Base-by-base conservation (phyloP, 345 rosid genomes). In the Carallia brachiata region DNA sequence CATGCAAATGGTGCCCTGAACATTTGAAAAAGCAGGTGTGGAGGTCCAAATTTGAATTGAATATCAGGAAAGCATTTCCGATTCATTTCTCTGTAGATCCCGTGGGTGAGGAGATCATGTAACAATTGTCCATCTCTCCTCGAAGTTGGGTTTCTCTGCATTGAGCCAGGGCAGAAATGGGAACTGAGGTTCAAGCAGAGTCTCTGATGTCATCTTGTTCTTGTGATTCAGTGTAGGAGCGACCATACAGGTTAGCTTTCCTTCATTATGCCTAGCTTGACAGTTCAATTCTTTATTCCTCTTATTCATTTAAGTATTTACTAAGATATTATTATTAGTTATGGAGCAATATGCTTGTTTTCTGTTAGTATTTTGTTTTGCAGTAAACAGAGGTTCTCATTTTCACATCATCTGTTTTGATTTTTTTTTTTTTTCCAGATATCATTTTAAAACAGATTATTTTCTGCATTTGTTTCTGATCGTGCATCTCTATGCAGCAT, bases 51-150 rank as follows among this genome's bases (percentile, higher is more conserved):
- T 86, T 94, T 56, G 82, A 82, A 77, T 79, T 74, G 17, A 79
- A 87, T 66, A 70, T 80, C 67, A 76, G 61, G 78, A 88, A 78
- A 77, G 59, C 78, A 8, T 71, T 85, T 76, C 67, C 78, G 12
- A 52, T 91, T 69, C 87, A 87, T 78, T 89, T 82, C 77, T 79
- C 88, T 48, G 88, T 94, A 68, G 90, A 94, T 81, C 97, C 97
- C 0, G 91, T 88, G 32, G 93, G 97, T 65, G 81, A 85, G 3
- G 91, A 94, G 76, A 65, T 91, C 71, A 91, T 94, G 96, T 93
- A 89, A 82, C 18, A 57, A 65, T 59, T 34, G 63, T 62, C 58
- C 47, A 54, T n/a, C 64, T 44, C 12, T 65, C 68, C 55, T 69
- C 23, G 32, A 19, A 36, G 61, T 61, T 17, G 47, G 53, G 28